Conservation (phyloP, 1,284 basidiomycete genomes). For the Trametes sp. region DNA sequence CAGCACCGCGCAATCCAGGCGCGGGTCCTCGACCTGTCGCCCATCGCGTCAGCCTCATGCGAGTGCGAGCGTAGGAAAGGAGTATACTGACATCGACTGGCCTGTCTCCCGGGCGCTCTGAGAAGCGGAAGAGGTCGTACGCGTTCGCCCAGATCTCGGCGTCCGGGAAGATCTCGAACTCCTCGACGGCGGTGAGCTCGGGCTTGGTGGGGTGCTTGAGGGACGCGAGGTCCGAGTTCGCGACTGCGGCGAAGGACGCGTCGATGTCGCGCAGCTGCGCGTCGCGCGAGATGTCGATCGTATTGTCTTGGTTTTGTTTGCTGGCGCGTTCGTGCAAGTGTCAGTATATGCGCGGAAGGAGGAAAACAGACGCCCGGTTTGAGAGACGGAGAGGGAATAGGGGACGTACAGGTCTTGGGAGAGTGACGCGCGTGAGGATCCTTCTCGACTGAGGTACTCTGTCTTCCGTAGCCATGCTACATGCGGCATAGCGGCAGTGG, state of each 20-base stretch:
- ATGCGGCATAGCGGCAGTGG: conserved; percentile 49
- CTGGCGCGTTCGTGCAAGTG: conserved; percentile 35
- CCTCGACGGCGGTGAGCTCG: conserved; percentile 79
- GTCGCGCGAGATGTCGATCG: conserved; percentile 78
- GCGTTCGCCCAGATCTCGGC: conserved; percentile 89
- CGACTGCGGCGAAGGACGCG: conserved; percentile 77
- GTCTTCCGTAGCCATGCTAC: conserved; percentile 92
- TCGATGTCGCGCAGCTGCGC: conserved; percentile 88
- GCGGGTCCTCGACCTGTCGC: conserved; percentile 70
- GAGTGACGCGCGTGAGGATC: conserved; percentile 53
- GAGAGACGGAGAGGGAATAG: neutral
- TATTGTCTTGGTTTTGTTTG: conserved; percentile 56
- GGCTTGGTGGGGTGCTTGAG: conserved; percentile 85
- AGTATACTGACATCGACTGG: conserved; percentile 59
- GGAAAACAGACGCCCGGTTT: neutral
- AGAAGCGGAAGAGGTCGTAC: conserved; percentile 89
- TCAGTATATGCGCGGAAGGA: neutral
- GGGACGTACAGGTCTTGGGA: conserved; percentile 64
- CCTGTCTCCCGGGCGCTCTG: conserved; percentile 86
- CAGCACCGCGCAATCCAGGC: conserved; percentile 85
- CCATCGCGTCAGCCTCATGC: conserved; percentile 14
- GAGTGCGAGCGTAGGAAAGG: neutral
- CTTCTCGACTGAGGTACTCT: conserved; percentile 82
- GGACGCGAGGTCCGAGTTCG: conserved; percentile 61
- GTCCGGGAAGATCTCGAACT: conserved; percentile 89